Evolutionary conservation across 2,329 filamentous ascomycete genomes (phyloP), one percentile per base, ranked within the genome.

Genomic region (Neonectria punicea): DNA sequence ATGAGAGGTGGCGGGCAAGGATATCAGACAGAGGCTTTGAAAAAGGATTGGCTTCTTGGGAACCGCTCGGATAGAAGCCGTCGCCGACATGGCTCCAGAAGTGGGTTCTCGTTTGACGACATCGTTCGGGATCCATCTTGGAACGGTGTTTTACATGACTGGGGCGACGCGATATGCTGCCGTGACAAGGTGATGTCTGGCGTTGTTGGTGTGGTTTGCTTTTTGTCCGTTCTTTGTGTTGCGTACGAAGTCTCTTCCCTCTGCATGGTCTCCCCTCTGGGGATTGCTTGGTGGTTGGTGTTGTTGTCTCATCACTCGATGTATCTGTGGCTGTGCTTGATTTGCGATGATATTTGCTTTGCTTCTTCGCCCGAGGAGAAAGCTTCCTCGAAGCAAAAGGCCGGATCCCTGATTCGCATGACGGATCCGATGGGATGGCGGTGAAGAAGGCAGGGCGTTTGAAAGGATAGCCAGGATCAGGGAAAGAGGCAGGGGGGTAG

Each of bases 111-210:
- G 50, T 49, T 30, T 46, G 49, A 44, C 58, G 43, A 41, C 51
- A 55, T 30, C 51, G 43, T 54, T 61, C 22, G 16, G 53, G 41
- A 61, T 47, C 43, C 53, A 61, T 61, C 51, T 55, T 49, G 25
- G 43, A 44, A 49, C n/a, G 30, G 36, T 46, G 25, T 47, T 47
- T 60, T 53, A 46, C 41, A 39, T 41, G 50, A 30, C 50, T 32
- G 32, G 58, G 28, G 43, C 32, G 36, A 39, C 22, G 34, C 47
- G 25, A 22, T 36, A 46, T 11, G 59, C 28, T 57, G 59, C 46
- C 53, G 59, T 57, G 36, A n/a, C 36, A 39, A 39, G 36, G 39
- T 20, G 59, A 62, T 30, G 59, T 56, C 53, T 57, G 46, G 44
- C 4, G 25, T 44, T 32, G 13, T 16, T 34, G 34, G 34, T 43